Base-by-base conservation (phyloP, 2,329 filamentous ascomycete species). In the Pseudogymnoascus sp. region DNA sequence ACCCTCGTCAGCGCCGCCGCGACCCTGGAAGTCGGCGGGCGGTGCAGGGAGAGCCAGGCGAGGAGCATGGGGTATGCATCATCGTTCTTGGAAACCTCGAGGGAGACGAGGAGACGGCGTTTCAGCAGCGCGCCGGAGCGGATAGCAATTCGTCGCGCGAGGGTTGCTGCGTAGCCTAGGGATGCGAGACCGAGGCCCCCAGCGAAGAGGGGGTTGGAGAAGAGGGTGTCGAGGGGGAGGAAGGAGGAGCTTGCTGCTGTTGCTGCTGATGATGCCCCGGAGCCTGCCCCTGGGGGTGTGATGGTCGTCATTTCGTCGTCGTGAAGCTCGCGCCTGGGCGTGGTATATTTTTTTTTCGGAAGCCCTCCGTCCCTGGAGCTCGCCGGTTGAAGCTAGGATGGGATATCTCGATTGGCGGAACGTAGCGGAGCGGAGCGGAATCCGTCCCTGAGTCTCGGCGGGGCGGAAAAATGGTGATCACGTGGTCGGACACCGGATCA, bases 21-120 rank as follows among this genome's bases (percentile, higher is more conserved):
- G 37, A 88, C 25, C 72, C 82, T 89, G 66, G 81, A 90, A 69
- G 72, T 79, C 72, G 80, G 76, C 63, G 86, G 83, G 62, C 92
- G 90, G 68, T 92, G 91, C 64, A 91, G 84, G 6, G 92, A 93
- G 75, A 99, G 90, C 93, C 95, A 99, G 68, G 93, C 88, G 8
- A 99, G 82, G 45, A 99, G 86, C 93, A 93, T 98, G 43, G 87
- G 87, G 75, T 98, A 99, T 1, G 93, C 93, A 51, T 92, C 87
- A 77, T 99, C 95, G 71, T 93, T 90, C 73, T 92, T 90, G 75
- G 90, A 93, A 76, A 99, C 96, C 77, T 99, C 95, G 71, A 99
- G 87, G 72, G 97, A 92, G 71, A 98, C 91, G 31, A 99, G 86
- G 78, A 99, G 86, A 60, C 93, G 90, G 62, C 89, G 87, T 61